phyloP scores from a whole-genome alignment of 129 eudicot genomes.

The Tanacetum coccineum region DNA sequence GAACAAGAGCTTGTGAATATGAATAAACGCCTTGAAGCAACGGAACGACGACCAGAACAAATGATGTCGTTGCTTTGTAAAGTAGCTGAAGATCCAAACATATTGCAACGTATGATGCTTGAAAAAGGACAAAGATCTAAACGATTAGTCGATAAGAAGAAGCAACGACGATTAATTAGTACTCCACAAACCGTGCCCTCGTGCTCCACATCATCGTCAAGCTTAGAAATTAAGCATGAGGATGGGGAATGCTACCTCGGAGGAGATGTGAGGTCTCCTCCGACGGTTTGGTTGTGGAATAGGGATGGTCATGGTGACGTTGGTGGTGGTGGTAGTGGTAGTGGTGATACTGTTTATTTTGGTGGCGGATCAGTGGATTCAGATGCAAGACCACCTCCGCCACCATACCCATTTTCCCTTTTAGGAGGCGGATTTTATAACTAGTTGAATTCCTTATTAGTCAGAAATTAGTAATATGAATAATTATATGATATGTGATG shows the following conservation, averaged over 20 bases:
- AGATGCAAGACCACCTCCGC: conserved; percentile 39
- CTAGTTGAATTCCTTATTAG: conserved; percentile 10
- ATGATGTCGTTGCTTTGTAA: conserved; percentile 79
- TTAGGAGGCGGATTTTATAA: conserved; percentile 69
- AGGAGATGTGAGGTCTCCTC: conserved; percentile 22
- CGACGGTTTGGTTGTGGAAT: conserved; percentile 35
- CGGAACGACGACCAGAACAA: conserved; percentile 76
- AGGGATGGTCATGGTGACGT: not conserved
- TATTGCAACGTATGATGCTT: conserved; percentile 48
- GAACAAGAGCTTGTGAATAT: conserved; percentile 56
- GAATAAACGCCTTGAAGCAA: conserved; percentile 65
- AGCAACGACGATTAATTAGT: conserved; percentile 24
- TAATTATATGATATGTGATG: too few relatives aligned
- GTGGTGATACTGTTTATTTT: conserved; percentile 14
- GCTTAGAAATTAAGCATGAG: conserved; percentile 35
- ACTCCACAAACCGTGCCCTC: conserved; percentile 8
- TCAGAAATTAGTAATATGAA: not conserved
- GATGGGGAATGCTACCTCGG: conserved; percentile 30
- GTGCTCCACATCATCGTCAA: conserved; percentile 29
- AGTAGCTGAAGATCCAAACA: conserved; percentile 76
- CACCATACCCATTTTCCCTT: conserved; percentile 74
- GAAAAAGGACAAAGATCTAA: conserved; percentile 40
- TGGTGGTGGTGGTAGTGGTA: conserved; percentile 11
- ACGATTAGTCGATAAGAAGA: conserved; percentile 38
- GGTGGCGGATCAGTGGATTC: conserved; percentile 25